Evolutionary conservation across 495 filamentous ascomycete species (phyloP), one percentile per base, ranked within the genome.

Genomic region (Penicillium silybi): DNA sequence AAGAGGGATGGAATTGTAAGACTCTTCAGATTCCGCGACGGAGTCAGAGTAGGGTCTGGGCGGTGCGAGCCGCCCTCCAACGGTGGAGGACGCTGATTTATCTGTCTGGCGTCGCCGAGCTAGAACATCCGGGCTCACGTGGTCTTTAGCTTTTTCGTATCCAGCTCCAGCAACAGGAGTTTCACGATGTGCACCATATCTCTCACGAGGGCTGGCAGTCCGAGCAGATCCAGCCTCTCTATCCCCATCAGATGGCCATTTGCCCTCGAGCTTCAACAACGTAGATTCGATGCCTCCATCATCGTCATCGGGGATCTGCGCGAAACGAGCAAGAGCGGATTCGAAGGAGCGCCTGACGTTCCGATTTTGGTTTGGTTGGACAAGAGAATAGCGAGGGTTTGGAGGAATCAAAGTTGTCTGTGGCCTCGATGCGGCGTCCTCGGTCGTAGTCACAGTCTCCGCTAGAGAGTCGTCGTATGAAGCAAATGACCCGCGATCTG

Each of bases 201-300:
- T 26, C 6, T 17, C 45, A 8, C 10, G 29, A 13, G 29, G 13
- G 13, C 3, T 15, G 10, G 3, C 16, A 40, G 49, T 10, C 19
- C 23, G 17, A 34, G 13, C 41, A 41, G 20, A 29, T 4, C 34
- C 45, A 4, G 37, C 13, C 37, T 7, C 18, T 8, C 18, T 5
- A 39, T 6, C 13, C 4, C 16, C 4, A 39, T 19, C 18, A 17
- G n/a, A 16, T 39, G 16, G 52, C 68, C 83, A 95, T 59, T 86
- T 91, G 6, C 93, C 93, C 73, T 99, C 95, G 4, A 99, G 79
- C 59, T 97, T 97, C 54, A 92, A 70, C 54, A 99, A 63, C 6
- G 93, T 90, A 13, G 92, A 90, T 63, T 97, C 93, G 43, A 97
- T 81, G 17, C 92, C 92, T n/a, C 92, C 92, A 66, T 93, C 90